Evolutionary conservation across 805 yeast species (phyloP).

Genomic region (Nakazawaea anatomiae): DNA sequence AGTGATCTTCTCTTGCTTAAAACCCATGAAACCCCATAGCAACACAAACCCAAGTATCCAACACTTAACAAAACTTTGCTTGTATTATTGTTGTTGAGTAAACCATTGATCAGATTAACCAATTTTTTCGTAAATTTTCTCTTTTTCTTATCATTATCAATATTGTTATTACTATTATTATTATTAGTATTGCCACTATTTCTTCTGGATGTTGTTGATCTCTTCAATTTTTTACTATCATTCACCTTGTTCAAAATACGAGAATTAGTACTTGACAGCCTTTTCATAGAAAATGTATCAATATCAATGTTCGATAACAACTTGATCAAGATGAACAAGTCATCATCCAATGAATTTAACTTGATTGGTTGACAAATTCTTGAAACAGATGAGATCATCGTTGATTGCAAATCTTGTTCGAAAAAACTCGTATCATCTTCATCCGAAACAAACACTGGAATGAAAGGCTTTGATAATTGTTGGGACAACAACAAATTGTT

Average conservation of each 20-base stretch:
- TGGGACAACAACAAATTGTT: slow-evolving; percentile 23
- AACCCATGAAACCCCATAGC: slow-evolving; percentile 1
- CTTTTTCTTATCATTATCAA: neutral
- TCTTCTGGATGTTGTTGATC: neutral
- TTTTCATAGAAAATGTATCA: neutral
- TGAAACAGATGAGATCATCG: slow-evolving; percentile 13
- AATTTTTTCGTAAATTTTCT: neutral
- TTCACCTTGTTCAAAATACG: no score
- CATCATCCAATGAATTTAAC: slow-evolving; percentile 22
- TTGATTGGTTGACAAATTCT: slow-evolving; percentile 28
- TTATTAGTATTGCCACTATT: neutral
- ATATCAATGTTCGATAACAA: slow-evolving; percentile 21
- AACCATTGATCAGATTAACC: neutral
- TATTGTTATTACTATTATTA: neutral
- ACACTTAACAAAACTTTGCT: slow-evolving; percentile 2
- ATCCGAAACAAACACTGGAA: slow-evolving; percentile 21
- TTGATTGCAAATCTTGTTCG: slow-evolving; percentile 9
- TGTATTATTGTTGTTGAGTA: neutral
- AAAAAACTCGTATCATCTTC: neutral
- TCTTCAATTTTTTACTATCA: neutral
- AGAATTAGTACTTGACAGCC: neutral
- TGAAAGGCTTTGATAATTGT: slow-evolving; percentile 22
- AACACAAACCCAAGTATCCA: slow-evolving; percentile 9
- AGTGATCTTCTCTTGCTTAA: neutral
- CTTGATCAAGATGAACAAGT: slow-evolving; percentile 25